Evolutionary conservation across 495 filamentous ascomycete species (phyloP), one percentile per base, ranked within the genome.

Genomic region (Xylaria telfairii): DNA sequence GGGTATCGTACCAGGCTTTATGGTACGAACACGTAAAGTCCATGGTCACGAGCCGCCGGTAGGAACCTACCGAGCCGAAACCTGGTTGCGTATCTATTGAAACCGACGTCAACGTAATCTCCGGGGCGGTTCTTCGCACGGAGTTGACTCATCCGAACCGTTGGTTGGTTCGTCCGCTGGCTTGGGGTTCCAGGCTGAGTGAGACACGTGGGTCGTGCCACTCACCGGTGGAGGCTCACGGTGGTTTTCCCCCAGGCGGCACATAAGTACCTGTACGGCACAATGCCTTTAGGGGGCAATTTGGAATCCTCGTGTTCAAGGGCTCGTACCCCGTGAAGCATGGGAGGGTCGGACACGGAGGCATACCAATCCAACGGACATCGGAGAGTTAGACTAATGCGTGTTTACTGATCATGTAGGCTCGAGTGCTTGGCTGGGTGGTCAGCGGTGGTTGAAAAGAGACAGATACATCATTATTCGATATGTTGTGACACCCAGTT

Each of bases 171-270:
- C 56, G 26, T 15, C 30, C 15, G 26, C 51, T 17, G 51, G 30
- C 26, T 54, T 19, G 26, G 8, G 8, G 51, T 8, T 59, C 30
- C 19, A 19, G 30, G 30, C 17, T 37, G 32, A 59, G 30, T 37
- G 56, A 59, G 56, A 37, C 56, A 59, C 56, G 56, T 59, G 56
- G 30, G 32, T 8, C 17, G 19, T 32, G 54, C 54, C 54, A 59
- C 54, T 59, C 6, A 37, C 21, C 54, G 5, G 54, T 59, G 54
- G 30, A 24, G 24, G 47, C 47, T 51, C 47, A 51, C 47, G n/a
- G n/a, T n/a, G n/a, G n/a, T 9, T 41, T 41, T 41, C 8, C 12
- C 9, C 12, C 9, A 41, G 12, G 39, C 39, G 39, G 39, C n/a
- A n/a, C n/a, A n/a, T n/a, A n/a, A n/a, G n/a, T 41, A 41, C 8